phyloP scores from a whole-genome alignment of 2,329 filamentous ascomycete genomes.

The Epichloe sibirici region DNA sequence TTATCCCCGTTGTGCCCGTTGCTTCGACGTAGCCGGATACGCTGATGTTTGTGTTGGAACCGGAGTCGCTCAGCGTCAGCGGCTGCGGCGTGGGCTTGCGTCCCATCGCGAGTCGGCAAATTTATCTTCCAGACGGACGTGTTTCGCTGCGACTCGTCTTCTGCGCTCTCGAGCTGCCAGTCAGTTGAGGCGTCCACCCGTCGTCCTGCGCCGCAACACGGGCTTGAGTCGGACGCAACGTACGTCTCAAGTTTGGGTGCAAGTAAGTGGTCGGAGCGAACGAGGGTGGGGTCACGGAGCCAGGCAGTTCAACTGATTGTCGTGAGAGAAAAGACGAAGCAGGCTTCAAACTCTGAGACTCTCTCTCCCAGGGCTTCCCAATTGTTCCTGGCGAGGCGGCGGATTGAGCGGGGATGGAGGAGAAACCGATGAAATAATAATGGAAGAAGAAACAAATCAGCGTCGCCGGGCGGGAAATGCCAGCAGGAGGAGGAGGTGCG shows the following conservation, averaged over 20 bases:
- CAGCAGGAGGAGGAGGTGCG: not conserved
- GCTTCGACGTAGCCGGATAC: slow-evolving; percentile 6
- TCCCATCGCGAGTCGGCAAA: slow-evolving; percentile 29
- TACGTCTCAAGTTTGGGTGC: not conserved
- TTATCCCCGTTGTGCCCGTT: not conserved
- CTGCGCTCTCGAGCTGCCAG: not conserved
- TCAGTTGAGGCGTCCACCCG: not conserved
- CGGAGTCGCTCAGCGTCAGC: slow-evolving; percentile 37
- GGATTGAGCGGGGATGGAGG: not conserved
- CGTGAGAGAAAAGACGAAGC: not conserved
- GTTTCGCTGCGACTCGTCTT: not conserved
- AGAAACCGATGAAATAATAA: not conserved
- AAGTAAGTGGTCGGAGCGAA: not conserved
- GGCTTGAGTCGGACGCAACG: not conserved
- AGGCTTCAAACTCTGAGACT: not conserved
- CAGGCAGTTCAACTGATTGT: not conserved
- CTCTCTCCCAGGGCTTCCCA: too few relatives aligned
- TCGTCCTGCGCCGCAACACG: not conserved
- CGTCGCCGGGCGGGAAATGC: too few relatives aligned
- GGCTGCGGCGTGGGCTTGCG: slow-evolving; percentile 48
- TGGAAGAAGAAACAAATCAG: too few relatives aligned
- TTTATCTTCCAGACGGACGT: too few relatives aligned
- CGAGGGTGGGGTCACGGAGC: not conserved
- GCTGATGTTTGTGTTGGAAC: slow-evolving; percentile 18
- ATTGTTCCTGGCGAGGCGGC: not conserved